phyloP scores from a whole-genome alignment of 345 rosid species.

The Eucalyptus lansdowneana region DNA sequence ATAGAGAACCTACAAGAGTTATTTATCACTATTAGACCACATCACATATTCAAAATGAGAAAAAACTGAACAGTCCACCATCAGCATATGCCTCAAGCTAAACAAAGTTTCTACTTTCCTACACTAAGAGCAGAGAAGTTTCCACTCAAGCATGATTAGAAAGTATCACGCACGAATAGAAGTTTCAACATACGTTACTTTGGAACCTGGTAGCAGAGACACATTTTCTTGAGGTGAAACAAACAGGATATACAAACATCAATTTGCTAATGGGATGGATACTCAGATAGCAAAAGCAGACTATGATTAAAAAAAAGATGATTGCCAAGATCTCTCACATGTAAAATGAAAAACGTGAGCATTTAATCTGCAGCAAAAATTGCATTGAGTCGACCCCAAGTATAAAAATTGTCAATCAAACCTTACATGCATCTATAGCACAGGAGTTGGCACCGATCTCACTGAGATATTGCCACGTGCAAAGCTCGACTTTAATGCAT shows the following conservation, averaged over 20 bases:
- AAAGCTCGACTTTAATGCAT: background rate
- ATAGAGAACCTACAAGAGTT: slow-evolving; percentile 62
- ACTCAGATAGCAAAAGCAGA: too few relatives aligned
- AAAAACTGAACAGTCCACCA: background rate
- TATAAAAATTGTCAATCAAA: background rate
- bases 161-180: too few relatives aligned
- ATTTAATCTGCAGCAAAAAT: background rate
- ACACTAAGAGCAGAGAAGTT: too few relatives aligned
- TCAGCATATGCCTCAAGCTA: background rate
- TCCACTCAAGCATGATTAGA: too few relatives aligned
- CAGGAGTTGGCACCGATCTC: background rate
- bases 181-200: too few relatives aligned
- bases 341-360: too few relatives aligned
- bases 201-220: too few relatives aligned
- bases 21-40: background rate
- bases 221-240: too few relatives aligned
- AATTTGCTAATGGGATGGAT: too few relatives aligned
- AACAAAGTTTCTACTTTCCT: background rate
- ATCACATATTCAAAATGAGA: background rate
- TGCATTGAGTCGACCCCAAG: background rate
- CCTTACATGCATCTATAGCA: background rate
- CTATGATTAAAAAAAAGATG: too few relatives aligned
- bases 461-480: background rate
- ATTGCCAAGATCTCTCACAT: too few relatives aligned
- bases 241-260: too few relatives aligned